phyloP scores from a whole-genome alignment of 768 basidiomycete species.

The Trichaptum fuscoviolaceum region DNA sequence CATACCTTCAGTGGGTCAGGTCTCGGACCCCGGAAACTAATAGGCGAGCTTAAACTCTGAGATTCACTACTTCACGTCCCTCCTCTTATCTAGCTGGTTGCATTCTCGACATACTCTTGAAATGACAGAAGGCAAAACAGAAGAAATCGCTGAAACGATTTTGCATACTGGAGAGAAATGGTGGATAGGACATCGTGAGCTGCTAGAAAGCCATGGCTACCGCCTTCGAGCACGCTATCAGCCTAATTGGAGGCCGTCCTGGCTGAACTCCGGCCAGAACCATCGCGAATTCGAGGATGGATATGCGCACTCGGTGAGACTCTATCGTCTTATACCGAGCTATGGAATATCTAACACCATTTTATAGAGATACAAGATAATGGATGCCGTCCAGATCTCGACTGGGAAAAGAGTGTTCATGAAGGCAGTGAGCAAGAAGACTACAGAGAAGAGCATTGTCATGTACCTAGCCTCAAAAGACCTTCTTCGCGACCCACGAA shows the following conservation, averaged over 20 bases:
- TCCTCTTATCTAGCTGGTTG: too few relatives aligned
- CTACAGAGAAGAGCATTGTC: constrained; percentile 10
- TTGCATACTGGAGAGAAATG: neutral
- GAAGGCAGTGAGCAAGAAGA: neutral
- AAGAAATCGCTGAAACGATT: too few relatives aligned
- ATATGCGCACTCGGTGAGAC: neutral
- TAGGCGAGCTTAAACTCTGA: too few relatives aligned
- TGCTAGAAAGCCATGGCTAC: constrained; percentile 11
- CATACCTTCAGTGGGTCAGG: too few relatives aligned
- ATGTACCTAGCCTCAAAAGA: constrained; percentile 9
- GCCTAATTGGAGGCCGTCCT: constrained; percentile 17
- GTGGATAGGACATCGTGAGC: neutral
- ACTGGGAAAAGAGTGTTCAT: constrained; percentile 4
- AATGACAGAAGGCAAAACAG: too few relatives aligned
- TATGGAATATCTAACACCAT: neutral
- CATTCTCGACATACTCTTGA: too few relatives aligned
- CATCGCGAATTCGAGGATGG: neutral
- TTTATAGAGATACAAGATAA: neutral
- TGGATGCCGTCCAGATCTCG: constrained; percentile 6
- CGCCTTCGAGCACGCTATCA: constrained; percentile 14
- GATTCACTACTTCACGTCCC: too few relatives aligned
- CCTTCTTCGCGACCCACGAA: constrained; percentile 13
- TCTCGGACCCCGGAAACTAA: too few relatives aligned
- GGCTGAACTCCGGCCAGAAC: constrained; percentile 6
- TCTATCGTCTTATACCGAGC: too few relatives aligned